phyloP scores from a whole-genome alignment of 2,329 filamentous ascomycete species.

The Cordyceps tenuipes region DNA sequence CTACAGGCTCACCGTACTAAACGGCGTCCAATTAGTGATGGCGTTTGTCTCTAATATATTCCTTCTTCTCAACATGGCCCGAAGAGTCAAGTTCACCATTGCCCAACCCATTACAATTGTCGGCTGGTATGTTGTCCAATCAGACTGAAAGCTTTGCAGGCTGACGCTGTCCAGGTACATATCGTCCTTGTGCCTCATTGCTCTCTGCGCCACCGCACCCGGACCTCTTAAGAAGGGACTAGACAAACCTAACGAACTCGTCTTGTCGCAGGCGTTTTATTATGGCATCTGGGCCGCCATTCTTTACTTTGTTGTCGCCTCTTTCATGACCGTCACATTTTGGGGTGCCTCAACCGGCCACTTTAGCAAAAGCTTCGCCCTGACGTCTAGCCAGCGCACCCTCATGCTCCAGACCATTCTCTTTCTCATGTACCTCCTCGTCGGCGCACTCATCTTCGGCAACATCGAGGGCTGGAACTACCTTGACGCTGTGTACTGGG shows the following conservation, averaged over 20 bases:
- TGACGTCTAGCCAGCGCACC: slow-evolving; percentile 75
- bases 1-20: slow-evolving; percentile 60
- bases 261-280: slow-evolving; percentile 76
- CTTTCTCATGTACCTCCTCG: slow-evolving; percentile 71
- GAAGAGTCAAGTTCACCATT: slow-evolving; percentile 67
- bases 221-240: slow-evolving; percentile 40
- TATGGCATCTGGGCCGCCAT: slow-evolving; percentile 74
- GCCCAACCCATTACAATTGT: slow-evolving; percentile 77
- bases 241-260: slow-evolving; percentile 39
- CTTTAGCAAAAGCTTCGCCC: slow-evolving; percentile 69
- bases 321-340: slow-evolving; percentile 72
- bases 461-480: slow-evolving; percentile 66
- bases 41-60: slow-evolving; percentile 74
- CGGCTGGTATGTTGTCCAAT: slow-evolving; percentile 52
- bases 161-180: slow-evolving; percentile 35
- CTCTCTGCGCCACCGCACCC: slow-evolving; percentile 56
- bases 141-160: neutral
- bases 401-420: slow-evolving; percentile 86
- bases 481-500: slow-evolving; percentile 72
- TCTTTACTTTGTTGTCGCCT: slow-evolving; percentile 71
- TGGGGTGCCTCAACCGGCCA: slow-evolving; percentile 61
- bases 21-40: slow-evolving; percentile 66
- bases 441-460: slow-evolving; percentile 70
- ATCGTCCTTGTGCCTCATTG: slow-evolving; percentile 55
- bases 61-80: slow-evolving; percentile 80